A percentile compares a stretch with the other conserved stretches of the same genome.
Evolutionary conservation across 768 basidiomycete species (phyloP).

Genomic region (Pleurotus salmoneostramineus): DNA sequence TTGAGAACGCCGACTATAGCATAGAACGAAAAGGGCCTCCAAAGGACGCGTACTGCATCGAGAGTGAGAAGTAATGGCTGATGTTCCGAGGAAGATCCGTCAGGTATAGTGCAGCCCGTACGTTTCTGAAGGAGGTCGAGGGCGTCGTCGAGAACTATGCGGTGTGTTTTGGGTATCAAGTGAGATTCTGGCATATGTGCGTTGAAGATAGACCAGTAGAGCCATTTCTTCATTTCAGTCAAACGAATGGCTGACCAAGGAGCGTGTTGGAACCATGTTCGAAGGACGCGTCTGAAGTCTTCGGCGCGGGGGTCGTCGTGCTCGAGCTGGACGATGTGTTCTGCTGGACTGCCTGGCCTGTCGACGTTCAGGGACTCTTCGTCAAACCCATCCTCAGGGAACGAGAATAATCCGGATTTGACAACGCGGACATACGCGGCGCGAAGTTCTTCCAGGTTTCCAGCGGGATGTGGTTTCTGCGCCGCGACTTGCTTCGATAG

Average conservation of each 20-base stretch:
- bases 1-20: conserved; percentile 46
- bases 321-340: conserved; percentile 54
- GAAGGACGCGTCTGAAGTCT: conserved; percentile 65
- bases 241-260: conserved; percentile 70
- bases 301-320: conserved; percentile 65
- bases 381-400: conserved; percentile 49
- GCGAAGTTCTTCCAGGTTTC: conserved; percentile 54
- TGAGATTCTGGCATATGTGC: conserved; percentile 51
- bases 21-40: conserved; percentile 71
- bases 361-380: conserved; percentile 45
- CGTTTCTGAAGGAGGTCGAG: conserved; percentile 67
- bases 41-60: conserved; percentile 67
- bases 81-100: conserved; percentile 50
- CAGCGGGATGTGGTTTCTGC: conserved; percentile 37
- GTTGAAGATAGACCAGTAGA: conserved; percentile 84
- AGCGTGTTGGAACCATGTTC: conserved; percentile 75
- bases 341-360: conserved; percentile 59
- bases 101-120: conserved; percentile 58
- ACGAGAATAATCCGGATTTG: conserved; percentile 57
- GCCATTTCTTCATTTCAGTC: conserved; percentile 65
- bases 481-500: conserved; percentile 45
- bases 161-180: conserved; percentile 40
- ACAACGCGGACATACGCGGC: conserved; percentile 58
- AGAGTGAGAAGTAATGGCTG: conserved; percentile 67
- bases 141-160: conserved; percentile 51